Evolutionary conservation across 129 eudicot genomes (phyloP), one percentile per base, ranked within the genome.

Genomic region (Solidago caesia): DNA sequence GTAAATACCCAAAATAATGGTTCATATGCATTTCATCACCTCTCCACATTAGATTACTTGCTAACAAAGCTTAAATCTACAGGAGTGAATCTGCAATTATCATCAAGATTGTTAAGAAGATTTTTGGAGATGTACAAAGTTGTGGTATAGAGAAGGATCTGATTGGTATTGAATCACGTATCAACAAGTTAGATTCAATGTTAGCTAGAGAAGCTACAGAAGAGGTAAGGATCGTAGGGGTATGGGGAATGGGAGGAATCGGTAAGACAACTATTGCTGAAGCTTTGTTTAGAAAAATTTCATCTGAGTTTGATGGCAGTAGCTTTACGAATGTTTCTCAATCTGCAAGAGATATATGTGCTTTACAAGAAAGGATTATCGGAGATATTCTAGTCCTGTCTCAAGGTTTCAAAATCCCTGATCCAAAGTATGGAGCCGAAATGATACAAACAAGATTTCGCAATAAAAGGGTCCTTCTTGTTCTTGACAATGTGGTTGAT

Each of bases 211-310:
- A 64, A 4, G 68, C 44, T 27, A 64, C 47, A 64, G 7, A 64
- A 64, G 68, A 64, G 47, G 68, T 64, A 3, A n/a, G 48, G 1
- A 64, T 33, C 3, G 25, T 64, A 27, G 68, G 46, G 11, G 33
- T 64, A 33, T 64, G 44, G 44, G 68, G 68, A 64, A 64, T 64
- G 68, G 45, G 45, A 41, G 68, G 68, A 64, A 64, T 64, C 44
- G 46, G 47, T 64, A 64, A 64, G 44, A 64, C 68, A 13, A 59
- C 42, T 8, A 53, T 59, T 0, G 14, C 42, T 4, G 9, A 59
- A 59, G 29, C 65, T 15, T 3, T 64, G 16, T 64, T 39, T 29
- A 9, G 45, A 7, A 29, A 45, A 64, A 64, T 64, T 33, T 11
- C 48, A 8, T 33, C 29, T 33, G 27, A 64, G 47, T 64, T 64